A percentile compares a stretch with the other conserved stretches of the same genome.
phyloP scores from a whole-genome alignment of 148 eudicot species.

The Beta vulgaris region DNA sequence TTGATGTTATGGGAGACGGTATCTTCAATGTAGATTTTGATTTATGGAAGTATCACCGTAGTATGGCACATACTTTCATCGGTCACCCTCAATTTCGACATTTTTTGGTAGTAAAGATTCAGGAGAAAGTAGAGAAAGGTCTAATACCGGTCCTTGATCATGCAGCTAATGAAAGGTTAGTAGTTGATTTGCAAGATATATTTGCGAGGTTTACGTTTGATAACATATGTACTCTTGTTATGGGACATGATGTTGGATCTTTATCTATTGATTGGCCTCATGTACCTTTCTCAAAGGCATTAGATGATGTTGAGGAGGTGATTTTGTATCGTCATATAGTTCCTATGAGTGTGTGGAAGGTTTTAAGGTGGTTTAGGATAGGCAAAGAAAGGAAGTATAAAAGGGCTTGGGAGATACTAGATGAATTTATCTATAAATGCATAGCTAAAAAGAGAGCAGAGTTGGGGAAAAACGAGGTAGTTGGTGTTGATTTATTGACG shows the following conservation, averaged over 20 bases:
- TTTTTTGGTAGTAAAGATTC: conserved; percentile 21
- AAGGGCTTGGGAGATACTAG: conserved; percentile 31
- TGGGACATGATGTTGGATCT: conserved; percentile 44
- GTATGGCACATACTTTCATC: conserved; percentile 23
- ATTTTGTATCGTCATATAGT: conserved; percentile 32
- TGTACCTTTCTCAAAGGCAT: conserved; percentile 39
- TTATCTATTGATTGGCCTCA: conserved; percentile 31
- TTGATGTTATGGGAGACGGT: conserved; percentile 53
- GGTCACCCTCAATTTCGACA: conserved; percentile 25
- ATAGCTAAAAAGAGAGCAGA: conserved; percentile 30
- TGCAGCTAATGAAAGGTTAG: conserved; percentile 9
- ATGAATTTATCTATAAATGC: conserved; percentile 27
- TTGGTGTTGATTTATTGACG: conserved; percentile 39
- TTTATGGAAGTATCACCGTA: neutral
- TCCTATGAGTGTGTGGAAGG: conserved; percentile 48
- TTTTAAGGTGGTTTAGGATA: conserved; percentile 39
- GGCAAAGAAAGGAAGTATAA: conserved; percentile 37
- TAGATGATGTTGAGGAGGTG: conserved; percentile 42
- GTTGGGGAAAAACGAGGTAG: neutral
- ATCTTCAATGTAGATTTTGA: conserved; percentile 43
- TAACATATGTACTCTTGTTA: conserved; percentile 35
- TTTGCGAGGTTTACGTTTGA: conserved; percentile 54
- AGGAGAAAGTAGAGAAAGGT: conserved; percentile 34
- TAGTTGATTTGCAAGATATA: conserved; percentile 56
- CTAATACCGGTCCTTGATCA: conserved; percentile 39